phyloP scores from a whole-genome alignment of 2,329 filamentous ascomycete species.

The Venturia oleaginea region DNA sequence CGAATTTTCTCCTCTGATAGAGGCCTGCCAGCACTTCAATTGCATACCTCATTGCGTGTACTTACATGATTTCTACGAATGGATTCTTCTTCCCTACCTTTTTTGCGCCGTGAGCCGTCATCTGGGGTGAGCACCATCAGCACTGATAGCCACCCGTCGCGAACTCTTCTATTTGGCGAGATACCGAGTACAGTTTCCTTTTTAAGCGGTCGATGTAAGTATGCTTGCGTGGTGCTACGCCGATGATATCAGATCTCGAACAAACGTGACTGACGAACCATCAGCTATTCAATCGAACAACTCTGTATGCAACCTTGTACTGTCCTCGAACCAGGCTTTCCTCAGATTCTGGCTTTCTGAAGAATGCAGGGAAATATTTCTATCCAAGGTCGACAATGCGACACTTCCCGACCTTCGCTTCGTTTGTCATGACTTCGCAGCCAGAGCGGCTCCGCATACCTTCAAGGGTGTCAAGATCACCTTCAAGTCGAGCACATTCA shows the following conservation, averaged over 20 bases:
- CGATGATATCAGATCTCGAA: background rate
- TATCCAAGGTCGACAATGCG: slow-evolving; percentile 31
- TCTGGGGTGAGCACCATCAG: slow-evolving; percentile 8
- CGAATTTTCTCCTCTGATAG: background rate
- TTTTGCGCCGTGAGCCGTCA: slow-evolving; percentile 13
- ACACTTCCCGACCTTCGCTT: slow-evolving; percentile 48
- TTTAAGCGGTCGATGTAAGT: slow-evolving; percentile 20
- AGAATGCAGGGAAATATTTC: slow-evolving; percentile 35
- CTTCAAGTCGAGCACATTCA: slow-evolving; percentile 68
- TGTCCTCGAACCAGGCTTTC: slow-evolving; percentile 40
- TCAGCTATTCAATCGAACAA: slow-evolving; percentile 25
- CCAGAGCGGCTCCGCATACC: slow-evolving; percentile 58
- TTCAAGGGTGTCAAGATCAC: slow-evolving; percentile 62
- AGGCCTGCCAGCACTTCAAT: slow-evolving; percentile 2
- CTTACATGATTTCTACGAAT: slow-evolving; percentile 1
- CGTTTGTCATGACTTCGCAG: slow-evolving; percentile 60
- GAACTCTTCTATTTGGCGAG: slow-evolving; percentile 39
- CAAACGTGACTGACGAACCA: background rate
- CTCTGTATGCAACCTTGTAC: slow-evolving; percentile 40
- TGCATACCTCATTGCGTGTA: background rate
- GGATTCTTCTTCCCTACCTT: slow-evolving; percentile 6
- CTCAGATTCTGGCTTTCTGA: slow-evolving; percentile 42
- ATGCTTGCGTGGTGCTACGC: background rate
- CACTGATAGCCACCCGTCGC: slow-evolving; percentile 27
- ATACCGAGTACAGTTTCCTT: slow-evolving; percentile 34